Evolutionary conservation across 768 basidiomycete species (phyloP).

Genomic region (Suillus subalutaceus): DNA sequence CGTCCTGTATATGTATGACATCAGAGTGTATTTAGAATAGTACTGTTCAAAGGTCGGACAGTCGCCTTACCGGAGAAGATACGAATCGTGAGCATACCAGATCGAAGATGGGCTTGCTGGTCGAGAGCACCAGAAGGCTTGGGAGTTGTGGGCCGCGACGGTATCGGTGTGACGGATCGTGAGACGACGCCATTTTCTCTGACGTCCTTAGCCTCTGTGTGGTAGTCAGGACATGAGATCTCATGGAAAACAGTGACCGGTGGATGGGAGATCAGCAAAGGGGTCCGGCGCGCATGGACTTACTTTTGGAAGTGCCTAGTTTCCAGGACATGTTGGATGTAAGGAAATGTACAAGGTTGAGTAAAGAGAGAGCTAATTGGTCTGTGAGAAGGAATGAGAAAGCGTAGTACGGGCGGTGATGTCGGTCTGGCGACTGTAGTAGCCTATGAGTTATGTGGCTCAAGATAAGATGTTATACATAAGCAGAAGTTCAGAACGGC

Average conservation of each 20-base stretch:
- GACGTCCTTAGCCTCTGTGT: conserved; percentile 65
- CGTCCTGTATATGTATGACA: conserved; percentile 51
- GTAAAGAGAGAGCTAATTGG: background rate
- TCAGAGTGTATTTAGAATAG: conserved; percentile 1
- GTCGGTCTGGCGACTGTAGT: conserved; percentile 1
- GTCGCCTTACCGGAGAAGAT: conserved; percentile 81
- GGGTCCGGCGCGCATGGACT: conserved; percentile 12
- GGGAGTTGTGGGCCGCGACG: conserved; percentile 80
- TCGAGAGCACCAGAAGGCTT: conserved; percentile 56
- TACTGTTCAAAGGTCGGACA: conserved; percentile 14
- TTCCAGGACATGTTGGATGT: conserved; percentile 58
- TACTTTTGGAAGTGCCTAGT: conserved; percentile 43
- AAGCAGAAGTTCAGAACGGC: conserved; percentile 3
- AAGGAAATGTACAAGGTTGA: background rate
- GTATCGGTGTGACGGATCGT: conserved; percentile 79
- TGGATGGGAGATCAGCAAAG: conserved; percentile 10
- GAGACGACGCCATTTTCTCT: conserved; percentile 74
- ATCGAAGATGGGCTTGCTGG: conserved; percentile 62
- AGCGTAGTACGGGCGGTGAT: conserved; percentile 5
- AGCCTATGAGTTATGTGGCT: conserved; percentile 2
- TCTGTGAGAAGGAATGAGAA: conserved; percentile 8
- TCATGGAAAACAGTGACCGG: conserved; percentile 7
- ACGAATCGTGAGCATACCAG: conserved; percentile 92
- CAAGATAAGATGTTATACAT: conserved; percentile 11
- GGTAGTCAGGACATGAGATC: conserved; percentile 12